Percentiles rank a stretch among this genome's conserved stretches.
phyloP scores from a whole-genome alignment of 2,329 filamentous ascomycete species.

The Chrysosporium keratinophilum region DNA sequence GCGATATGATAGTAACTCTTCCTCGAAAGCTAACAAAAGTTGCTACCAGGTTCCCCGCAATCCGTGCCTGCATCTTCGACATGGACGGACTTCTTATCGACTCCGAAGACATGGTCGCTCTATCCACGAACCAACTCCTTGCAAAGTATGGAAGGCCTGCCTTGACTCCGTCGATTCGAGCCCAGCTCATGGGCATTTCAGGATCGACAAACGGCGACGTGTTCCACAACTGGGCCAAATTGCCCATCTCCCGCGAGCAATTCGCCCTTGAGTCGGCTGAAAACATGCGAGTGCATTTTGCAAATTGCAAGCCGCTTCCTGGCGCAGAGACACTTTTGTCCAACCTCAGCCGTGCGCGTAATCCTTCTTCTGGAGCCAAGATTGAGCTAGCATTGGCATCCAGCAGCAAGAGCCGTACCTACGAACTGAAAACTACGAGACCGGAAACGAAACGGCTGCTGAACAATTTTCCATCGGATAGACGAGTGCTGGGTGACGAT shows the following conservation, averaged over 20 bases:
- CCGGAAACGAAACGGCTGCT: conserved; percentile 19
- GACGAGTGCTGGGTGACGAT: conserved; percentile 18
- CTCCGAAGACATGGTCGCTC: conserved; percentile 26
- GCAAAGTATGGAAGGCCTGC: conserved; percentile 18
- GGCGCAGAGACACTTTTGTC: conserved; percentile 18
- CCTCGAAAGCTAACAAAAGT: not conserved
- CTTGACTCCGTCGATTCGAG: conserved; percentile 17
- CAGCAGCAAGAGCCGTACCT: conserved; percentile 19
- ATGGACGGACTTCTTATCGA: conserved; percentile 29
- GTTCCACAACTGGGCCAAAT: conserved; percentile 27
- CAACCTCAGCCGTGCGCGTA: conserved; percentile 17
- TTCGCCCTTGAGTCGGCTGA: conserved; percentile 25
- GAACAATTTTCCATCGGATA: conserved; percentile 15
- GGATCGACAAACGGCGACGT: conserved; percentile 21
- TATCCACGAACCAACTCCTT: conserved; percentile 17
- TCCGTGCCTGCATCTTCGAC: conserved; percentile 30
- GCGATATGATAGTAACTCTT: not conserved
- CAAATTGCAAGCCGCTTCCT: conserved; percentile 20
- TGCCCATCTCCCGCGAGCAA: conserved; percentile 23
- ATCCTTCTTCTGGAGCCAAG: conserved; percentile 10
- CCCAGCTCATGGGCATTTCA: conserved; percentile 21
- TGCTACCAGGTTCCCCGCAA: conserved; percentile 18
- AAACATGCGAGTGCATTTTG: conserved; percentile 23
- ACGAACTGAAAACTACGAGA: conserved; percentile 20
- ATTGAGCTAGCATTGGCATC: conserved; percentile 22